phyloP scores from a whole-genome alignment of 495 filamentous ascomycete species.

The Hypoxylon crocopeplum region DNA sequence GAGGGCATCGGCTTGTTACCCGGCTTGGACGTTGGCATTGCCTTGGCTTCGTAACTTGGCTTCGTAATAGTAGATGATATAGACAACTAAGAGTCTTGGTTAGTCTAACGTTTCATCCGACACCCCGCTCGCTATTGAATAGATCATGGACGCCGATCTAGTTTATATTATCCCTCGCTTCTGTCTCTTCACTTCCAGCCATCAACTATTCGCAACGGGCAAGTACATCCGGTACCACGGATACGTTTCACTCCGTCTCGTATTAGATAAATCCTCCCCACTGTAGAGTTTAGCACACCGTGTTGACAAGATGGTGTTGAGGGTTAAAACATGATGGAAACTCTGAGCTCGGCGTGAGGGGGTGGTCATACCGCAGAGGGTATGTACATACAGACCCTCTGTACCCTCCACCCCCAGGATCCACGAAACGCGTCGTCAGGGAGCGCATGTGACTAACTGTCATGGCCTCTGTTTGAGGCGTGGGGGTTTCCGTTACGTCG shows the following conservation, averaged over 20 bases:
- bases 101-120: conserved; percentile 26
- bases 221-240: conserved; percentile 27
- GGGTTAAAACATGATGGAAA: conserved; percentile 25
- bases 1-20: neutral
- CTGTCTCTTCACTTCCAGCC: neutral
- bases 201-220: conserved; percentile 10
- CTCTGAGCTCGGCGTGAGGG: conserved; percentile 1
- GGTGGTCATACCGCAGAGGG: conserved; percentile 1
- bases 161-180: conserved; percentile 14
- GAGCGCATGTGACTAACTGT: conserved; percentile 33
- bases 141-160: conserved; percentile 4
- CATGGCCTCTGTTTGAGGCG: conserved; percentile 27
- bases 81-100: conserved; percentile 10
- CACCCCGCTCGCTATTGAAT: conserved; percentile 13
- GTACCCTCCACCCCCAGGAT: conserved; percentile 13
- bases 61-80: conserved; percentile 12
- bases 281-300: conserved; percentile 23
- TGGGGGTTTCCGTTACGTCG: conserved; percentile 36
- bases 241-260: conserved; percentile 4
- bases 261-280: conserved; percentile 13
- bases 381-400: conserved; percentile 23
- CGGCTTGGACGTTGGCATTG: conserved; percentile 11
- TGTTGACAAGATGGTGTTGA: conserved; percentile 21
- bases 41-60: conserved; percentile 25
- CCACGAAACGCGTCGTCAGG: conserved; percentile 35